Conservation (phyloP, 192 early-diverging fungal species). For the Spizellomyces punctatus region DNA sequence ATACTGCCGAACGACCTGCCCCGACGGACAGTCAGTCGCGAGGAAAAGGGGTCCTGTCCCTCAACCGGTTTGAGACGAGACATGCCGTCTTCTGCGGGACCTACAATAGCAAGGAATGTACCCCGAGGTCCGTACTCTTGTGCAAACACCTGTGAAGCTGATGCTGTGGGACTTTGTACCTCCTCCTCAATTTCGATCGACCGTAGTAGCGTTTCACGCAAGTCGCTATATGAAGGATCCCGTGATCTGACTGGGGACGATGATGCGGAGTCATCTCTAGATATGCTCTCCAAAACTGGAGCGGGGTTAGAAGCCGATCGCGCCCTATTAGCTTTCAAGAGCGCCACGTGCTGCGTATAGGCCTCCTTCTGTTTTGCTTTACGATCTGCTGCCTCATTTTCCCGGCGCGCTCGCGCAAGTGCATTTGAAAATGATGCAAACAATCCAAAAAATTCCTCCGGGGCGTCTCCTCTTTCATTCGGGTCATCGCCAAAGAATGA, state of each 20-base stretch:
- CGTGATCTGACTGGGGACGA: slow-evolving; percentile 8
- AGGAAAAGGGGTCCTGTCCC: slow-evolving; percentile 20
- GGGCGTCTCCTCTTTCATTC: slow-evolving; percentile 25
- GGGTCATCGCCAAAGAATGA: slow-evolving; percentile 50
- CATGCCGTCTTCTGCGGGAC: slow-evolving; percentile 20
- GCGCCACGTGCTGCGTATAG: slow-evolving; percentile 3
- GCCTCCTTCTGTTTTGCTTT: slow-evolving; percentile 14
- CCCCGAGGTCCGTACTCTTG: slow-evolving; percentile 3
- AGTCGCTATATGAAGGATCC: slow-evolving; percentile 11
- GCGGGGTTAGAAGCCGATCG: slow-evolving; percentile 1
- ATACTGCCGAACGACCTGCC: not conserved
- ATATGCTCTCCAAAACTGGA: not conserved
- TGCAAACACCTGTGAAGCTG: slow-evolving; percentile 15
- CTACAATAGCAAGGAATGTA: slow-evolving; percentile 21
- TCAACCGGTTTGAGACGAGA: slow-evolving; percentile 24
- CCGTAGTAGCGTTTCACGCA: slow-evolving; percentile 20
- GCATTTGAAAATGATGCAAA: slow-evolving; percentile 64
- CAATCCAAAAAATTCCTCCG: slow-evolving; percentile 64
- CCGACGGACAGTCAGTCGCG: slow-evolving; percentile 24
- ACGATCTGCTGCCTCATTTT: slow-evolving; percentile 17
- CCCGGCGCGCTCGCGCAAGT: slow-evolving; percentile 16
- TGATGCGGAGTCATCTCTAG: not conserved
- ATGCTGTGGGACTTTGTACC: not conserved
- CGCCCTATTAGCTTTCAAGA: not conserved
- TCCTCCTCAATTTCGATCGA: not conserved